phyloP scores from a whole-genome alignment of 257 asterid species.

The Paulownia fortunei region DNA sequence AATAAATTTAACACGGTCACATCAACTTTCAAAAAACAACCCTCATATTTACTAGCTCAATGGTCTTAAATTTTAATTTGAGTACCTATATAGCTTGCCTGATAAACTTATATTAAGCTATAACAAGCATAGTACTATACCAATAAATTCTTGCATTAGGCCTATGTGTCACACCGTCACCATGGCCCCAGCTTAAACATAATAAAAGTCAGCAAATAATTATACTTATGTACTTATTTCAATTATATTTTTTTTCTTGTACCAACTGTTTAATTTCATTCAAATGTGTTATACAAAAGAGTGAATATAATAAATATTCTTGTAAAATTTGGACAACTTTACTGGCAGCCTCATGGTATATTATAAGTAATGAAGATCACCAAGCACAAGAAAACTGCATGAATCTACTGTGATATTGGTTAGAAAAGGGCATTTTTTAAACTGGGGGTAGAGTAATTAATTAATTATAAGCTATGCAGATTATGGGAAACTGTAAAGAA shows the following conservation, averaged over 20 bases:
- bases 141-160: neutral
- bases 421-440: neutral
- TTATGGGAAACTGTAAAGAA: slow-evolving; percentile 34
- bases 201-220: neutral
- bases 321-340: neutral
- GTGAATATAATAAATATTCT: neutral
- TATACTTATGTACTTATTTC: neutral
- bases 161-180: neutral
- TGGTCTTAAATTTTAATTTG: too few relatives aligned
- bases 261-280: neutral
- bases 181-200: neutral
- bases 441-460: neutral
- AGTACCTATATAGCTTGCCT: too few relatives aligned
- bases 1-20: too few relatives aligned
- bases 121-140: neutral
- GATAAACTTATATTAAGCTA: neutral
- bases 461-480: neutral
- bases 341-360: neutral
- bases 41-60: too few relatives aligned
- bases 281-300: neutral
- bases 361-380: neutral
- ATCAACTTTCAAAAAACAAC: too few relatives aligned
- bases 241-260: neutral
- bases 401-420: slow-evolving; percentile 17
- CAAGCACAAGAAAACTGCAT: slow-evolving; percentile 31